These are phyloP conservation scores for Otatea glauca DNA, from an alignment of 176 grass and related monocot species.

Conservation along the genomic window DNA sequence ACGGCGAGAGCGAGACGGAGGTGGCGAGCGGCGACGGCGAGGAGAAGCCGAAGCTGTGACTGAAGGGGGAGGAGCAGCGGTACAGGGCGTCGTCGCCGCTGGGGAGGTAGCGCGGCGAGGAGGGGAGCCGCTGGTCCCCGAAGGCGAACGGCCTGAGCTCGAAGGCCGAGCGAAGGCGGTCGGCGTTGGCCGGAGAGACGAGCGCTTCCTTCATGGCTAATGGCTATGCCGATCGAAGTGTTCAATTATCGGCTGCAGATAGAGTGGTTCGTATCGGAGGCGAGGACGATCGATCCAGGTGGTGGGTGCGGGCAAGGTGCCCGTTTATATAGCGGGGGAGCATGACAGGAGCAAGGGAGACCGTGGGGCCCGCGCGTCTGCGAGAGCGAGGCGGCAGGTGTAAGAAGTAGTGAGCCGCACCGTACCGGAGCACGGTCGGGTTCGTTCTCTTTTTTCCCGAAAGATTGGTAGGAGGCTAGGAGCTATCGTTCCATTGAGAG, in stretches of 20 bases:
- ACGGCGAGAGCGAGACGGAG: constrained; percentile 76
- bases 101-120: constrained; percentile 54
- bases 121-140: constrained; percentile 59
- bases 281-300: constrained; percentile 9
- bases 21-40: constrained; percentile 55
- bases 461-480: too few species aligned
- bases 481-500: too few species aligned
- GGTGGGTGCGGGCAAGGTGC: constrained; percentile 4
- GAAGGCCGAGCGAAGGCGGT: constrained; percentile 61
- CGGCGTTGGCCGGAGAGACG: constrained; percentile 50
- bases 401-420: background rate
- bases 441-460: background rate
- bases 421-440: constrained; percentile 25
- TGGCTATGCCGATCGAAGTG: constrained; percentile 11
- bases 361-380: constrained; percentile 48
- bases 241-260: background rate
- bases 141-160: constrained; percentile 59
- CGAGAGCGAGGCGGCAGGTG: constrained; percentile 2
- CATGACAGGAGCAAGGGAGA: constrained; percentile 48
- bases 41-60: constrained; percentile 53
- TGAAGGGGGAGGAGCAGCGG: constrained; percentile 65
- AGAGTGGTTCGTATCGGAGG: background rate
- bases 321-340: constrained; percentile 44
- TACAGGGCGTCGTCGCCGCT: constrained; percentile 61
- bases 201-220: constrained; percentile 75